Conservation (phyloP, 306 rosid species). For the Trifolium fragiferum region DNA sequence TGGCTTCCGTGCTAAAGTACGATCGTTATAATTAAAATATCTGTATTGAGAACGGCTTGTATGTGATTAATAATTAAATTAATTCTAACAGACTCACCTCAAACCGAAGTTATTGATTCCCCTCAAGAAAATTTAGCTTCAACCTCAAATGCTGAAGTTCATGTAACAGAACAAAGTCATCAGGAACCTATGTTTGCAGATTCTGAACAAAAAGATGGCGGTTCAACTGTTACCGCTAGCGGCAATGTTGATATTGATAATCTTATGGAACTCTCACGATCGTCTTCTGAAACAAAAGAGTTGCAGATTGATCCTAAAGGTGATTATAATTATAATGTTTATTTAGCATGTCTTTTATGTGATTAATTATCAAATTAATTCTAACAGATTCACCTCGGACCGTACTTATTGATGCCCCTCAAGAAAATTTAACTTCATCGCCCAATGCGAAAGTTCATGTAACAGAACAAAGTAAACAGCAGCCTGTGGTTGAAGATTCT, state of each 20-base stretch:
- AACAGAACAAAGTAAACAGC: constrained; percentile 39
- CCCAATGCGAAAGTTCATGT: constrained; percentile 31
- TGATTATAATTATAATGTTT: not conserved
- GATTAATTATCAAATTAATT: not conserved
- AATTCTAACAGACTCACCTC: constrained; percentile 34
- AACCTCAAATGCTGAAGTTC: constrained; percentile 33
- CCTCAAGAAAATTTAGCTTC: constrained; percentile 45
- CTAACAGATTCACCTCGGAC: constrained; percentile 38
- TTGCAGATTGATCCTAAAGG: constrained; percentile 38
- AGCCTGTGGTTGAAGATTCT: constrained; percentile 35
- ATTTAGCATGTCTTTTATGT: not conserved
- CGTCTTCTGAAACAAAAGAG: not conserved
- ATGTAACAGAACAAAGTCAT: constrained; percentile 40
- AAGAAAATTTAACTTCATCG: constrained; percentile 46
- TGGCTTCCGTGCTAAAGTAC: not conserved
- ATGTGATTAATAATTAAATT: not conserved
- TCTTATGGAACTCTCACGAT: not conserved
- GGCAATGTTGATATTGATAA: constrained; percentile 7
- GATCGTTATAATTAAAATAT: not conserved
- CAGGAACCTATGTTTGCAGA: constrained; percentile 31
- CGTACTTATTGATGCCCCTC: constrained; percentile 34
- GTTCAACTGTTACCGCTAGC: not conserved
- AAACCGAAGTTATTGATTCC: constrained; percentile 37
- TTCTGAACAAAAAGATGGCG: constrained; percentile 33
- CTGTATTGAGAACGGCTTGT: not conserved